Conservation (phyloP, 192 early-diverging fungal species). For the Gaertneriomyces semiglobifer region DNA sequence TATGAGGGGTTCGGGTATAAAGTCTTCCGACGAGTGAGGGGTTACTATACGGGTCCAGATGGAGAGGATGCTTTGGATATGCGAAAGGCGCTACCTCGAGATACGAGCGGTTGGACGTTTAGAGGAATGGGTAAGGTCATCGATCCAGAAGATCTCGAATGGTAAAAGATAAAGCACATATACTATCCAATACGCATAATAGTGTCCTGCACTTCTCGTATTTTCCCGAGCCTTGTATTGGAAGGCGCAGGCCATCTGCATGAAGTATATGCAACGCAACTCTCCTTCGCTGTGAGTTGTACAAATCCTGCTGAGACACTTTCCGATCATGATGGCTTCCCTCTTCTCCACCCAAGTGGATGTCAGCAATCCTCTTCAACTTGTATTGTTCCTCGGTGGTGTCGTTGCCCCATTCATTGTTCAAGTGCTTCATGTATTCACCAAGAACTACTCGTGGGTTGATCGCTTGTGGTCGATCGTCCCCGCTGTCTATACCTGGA, state of each 20-base stretch:
- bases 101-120: slow-evolving; percentile 64
- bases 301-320: too few species aligned
- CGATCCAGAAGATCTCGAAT: slow-evolving; percentile 55
- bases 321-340: too few species aligned
- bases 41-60: slow-evolving; percentile 76
- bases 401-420: background rate
- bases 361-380: too few species aligned
- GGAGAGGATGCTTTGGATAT: slow-evolving; percentile 94
- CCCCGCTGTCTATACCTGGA: slow-evolving; percentile 60
- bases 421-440: slow-evolving; percentile 10
- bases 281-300: too few species aligned
- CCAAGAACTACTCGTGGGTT: slow-evolving; percentile 37
- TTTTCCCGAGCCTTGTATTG: too few species aligned
- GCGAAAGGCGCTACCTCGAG: slow-evolving; percentile 87
- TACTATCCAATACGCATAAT: too few species aligned
- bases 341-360: too few species aligned
- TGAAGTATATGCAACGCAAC: too few species aligned
- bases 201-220: too few species aligned
- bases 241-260: too few species aligned
- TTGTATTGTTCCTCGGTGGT: too few species aligned
- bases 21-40: slow-evolving; percentile 80
- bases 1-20: slow-evolving; percentile 90
- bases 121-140: slow-evolving; percentile 52
- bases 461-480: slow-evolving; percentile 77
- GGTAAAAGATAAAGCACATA: slow-evolving; percentile 26